Base-by-base conservation (phyloP, 805 yeast genomes). In the Ogataea allantospora region DNA sequence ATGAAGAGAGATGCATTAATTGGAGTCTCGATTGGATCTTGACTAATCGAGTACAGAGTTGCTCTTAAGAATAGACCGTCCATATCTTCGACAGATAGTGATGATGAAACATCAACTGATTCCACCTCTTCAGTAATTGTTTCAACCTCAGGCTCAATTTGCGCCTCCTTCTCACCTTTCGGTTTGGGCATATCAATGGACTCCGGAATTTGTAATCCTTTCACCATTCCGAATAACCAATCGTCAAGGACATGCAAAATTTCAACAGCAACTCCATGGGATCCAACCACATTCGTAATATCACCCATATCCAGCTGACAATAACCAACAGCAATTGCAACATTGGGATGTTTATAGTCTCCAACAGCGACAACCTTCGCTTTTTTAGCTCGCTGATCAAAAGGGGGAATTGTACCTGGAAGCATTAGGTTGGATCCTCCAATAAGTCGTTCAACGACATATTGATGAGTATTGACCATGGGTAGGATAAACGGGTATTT, bases 351-450 rank as follows among this genome's bases (percentile, higher is more conserved):
- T 11, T 72, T 69, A 19, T 70, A 65, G 44, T 77, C 75, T 0
- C 81, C 87, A 17, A 91, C 70, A 1, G 84, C 95, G 13, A 88
- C 95, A 3, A 86, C 54, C 0, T 70, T 53, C 0, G 88, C 95
- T 30, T 61, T 62, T 3, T 46, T 50, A 5, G 74, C 66, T 4
- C 70, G 48, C 0, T 47, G 29, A 32, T 81, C 85, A 50, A 83
- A 80, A 2, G 81, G 81, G 0, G 78, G 75, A 4, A 72, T 54
- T 5, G 78, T 71, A 0, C 95, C 95, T 3, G 88, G 84, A 22
- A 83, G 66, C 88, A 84, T 83, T 45, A 85, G 61, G 50, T 84
- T 75, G 0, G 98, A 96, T 9, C 97, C 96, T 41, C 76, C 77
- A 21, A 70, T 63, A n/a, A 88, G 62, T 9, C 77, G 75, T 33